These are phyloP conservation scores for Sonneratia caseolaris DNA, from an alignment of 345 rosid species.

Conservation along the genomic window DNA sequence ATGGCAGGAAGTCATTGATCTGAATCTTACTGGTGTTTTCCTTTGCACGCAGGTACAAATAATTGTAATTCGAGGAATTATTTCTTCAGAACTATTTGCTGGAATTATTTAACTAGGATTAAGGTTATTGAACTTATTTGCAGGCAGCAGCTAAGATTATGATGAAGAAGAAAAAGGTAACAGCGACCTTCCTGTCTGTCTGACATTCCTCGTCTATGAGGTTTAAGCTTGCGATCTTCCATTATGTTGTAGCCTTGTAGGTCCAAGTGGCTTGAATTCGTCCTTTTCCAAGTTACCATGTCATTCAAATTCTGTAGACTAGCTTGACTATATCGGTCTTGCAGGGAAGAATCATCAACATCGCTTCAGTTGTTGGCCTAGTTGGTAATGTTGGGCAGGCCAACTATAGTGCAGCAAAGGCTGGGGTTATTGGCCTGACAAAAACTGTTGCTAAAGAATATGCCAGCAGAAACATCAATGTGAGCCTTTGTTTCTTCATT, in stretches of 20 bases:
- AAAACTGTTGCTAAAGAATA: constrained; percentile 83
- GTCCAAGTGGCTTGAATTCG: background rate
- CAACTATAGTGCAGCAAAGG: constrained; percentile 97
- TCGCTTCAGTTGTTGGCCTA: constrained; percentile 70
- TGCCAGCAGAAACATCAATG: constrained; percentile 86
- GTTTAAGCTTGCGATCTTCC: background rate
- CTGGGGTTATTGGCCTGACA: constrained; percentile 89
- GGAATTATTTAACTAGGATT: constrained; percentile 11
- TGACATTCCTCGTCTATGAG: background rate
- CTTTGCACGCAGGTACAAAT: constrained; percentile 78
- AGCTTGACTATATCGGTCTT: background rate
- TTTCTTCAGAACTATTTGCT: background rate
- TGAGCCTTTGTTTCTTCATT: constrained; percentile 14
- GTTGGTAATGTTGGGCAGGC: constrained; percentile 88
- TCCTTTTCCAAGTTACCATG: background rate
- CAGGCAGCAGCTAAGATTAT: constrained; percentile 95
- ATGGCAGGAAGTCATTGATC: constrained; percentile 92
- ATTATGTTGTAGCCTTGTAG: background rate
- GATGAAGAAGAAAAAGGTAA: constrained; percentile 84
- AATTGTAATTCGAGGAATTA: background rate
- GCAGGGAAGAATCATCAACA: constrained; percentile 83
- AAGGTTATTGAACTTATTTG: constrained; percentile 15
- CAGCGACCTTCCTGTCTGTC: background rate
- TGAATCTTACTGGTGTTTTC: constrained; percentile 90
- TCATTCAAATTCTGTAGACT: background rate